These are phyloP conservation scores for Primulina tabacum DNA, from an alignment of 257 asterid genomes.

Conservation along the genomic window DNA sequence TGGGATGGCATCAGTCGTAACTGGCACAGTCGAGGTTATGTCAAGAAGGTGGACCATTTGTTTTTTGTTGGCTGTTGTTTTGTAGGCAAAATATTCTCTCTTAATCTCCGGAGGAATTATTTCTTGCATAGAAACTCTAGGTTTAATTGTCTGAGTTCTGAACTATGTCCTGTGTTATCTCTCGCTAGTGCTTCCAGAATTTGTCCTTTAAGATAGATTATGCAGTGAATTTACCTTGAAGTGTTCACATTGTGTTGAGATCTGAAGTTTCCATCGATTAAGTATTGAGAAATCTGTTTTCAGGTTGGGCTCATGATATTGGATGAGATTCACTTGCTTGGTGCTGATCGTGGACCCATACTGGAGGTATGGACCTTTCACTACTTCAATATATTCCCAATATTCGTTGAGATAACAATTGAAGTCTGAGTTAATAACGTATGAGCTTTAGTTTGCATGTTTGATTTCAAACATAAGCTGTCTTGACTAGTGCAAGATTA, in stretches of 20 bases:
- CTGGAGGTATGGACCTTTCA: slow-evolving; percentile 64
- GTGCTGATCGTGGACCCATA: slow-evolving; percentile 99
- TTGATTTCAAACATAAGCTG: not conserved
- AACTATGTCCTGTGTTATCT: slow-evolving; percentile 1
- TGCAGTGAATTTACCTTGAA: not conserved
- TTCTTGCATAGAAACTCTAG: slow-evolving; percentile 14
- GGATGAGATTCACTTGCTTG: slow-evolving; percentile 98
- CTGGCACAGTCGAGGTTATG: slow-evolving; percentile 94
- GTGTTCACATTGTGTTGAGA: not conserved
- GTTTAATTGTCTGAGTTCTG: slow-evolving; percentile 6
- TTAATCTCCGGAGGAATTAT: slow-evolving; percentile 12
- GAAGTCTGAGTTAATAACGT: slow-evolving; percentile 12
- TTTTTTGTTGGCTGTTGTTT: slow-evolving; percentile 19
- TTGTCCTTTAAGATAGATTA: not conserved
- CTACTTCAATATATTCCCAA: slow-evolving; percentile 15
- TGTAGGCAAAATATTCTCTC: slow-evolving; percentile 11
- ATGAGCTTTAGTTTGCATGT: slow-evolving; percentile 18
- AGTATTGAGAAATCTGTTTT: not conserved
- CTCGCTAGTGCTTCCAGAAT: not conserved
- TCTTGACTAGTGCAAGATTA: slow-evolving; percentile 2
- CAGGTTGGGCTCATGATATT: slow-evolving; percentile 96
- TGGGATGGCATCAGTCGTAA: slow-evolving; percentile 99
- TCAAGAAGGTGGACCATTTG: slow-evolving; percentile 62
- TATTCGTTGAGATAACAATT: slow-evolving; percentile 13
- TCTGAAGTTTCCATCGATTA: not conserved